Conservation (phyloP, 2,329 filamentous ascomycete species). For the Colletotrichum sp. region DNA sequence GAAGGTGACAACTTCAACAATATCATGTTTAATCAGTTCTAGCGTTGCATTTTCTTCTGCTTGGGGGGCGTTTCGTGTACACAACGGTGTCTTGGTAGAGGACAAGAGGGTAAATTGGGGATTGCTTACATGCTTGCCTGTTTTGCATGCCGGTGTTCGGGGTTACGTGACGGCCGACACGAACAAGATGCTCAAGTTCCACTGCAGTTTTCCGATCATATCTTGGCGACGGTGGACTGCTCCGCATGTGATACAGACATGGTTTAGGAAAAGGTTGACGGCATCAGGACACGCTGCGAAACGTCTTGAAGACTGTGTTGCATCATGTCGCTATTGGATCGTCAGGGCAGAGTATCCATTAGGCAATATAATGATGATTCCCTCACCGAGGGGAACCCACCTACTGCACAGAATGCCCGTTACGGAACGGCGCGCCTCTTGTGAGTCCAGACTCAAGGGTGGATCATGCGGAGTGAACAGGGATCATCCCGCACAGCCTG, state of each 20-base stretch:
- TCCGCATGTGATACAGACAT: background rate
- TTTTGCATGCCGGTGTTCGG: background rate
- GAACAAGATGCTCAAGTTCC: background rate
- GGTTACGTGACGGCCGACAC: background rate
- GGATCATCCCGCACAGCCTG: background rate
- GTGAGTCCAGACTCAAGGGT: background rate
- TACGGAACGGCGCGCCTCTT: background rate
- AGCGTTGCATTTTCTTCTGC: slow-evolving; percentile 13
- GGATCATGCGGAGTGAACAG: slow-evolving; percentile 4
- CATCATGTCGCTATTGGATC: background rate
- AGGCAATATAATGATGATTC: background rate
- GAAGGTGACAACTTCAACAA: slow-evolving; percentile 42
- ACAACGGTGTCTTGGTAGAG: slow-evolving; percentile 1
- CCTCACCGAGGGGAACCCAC: background rate
- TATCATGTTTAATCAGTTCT: slow-evolving; percentile 42
- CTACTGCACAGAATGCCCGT: background rate
- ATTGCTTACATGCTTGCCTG: background rate
- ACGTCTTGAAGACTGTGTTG: background rate
- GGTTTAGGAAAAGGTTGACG: background rate
- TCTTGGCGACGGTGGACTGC: background rate
- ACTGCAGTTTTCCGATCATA: background rate
- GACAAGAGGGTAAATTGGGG: slow-evolving; percentile 7
- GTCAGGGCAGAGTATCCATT: background rate
- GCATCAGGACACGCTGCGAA: background rate
- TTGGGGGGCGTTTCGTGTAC: background rate